phyloP scores from a whole-genome alignment of 371 early-diverging fungal genomes.

The Lichtheimia ornata region DNA sequence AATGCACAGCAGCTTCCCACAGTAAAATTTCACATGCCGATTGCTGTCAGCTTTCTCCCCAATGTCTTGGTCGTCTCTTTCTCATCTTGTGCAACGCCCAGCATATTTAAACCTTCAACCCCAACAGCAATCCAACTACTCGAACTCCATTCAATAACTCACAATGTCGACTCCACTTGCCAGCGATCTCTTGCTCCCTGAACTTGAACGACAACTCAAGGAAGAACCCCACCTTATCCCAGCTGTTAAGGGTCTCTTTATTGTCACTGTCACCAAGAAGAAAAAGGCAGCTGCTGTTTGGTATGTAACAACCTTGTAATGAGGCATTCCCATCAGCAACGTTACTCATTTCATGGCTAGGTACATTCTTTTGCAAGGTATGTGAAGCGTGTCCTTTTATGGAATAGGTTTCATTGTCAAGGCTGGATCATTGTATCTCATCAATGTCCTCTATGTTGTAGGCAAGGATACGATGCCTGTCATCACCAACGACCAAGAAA shows the following conservation, averaged over 20 bases:
- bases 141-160: no score
- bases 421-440: background rate
- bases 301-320: background rate
- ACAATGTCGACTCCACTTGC: constrained; percentile 5
- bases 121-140: no score
- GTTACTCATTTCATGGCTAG: constrained; percentile 9
- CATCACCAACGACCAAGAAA: constrained; percentile 30
- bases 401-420: background rate
- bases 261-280: constrained; percentile 41
- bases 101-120: no score
- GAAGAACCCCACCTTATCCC: constrained; percentile 43
- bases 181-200: constrained; percentile 39
- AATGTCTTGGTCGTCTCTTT: no score
- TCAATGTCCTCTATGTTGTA: constrained; percentile 11
- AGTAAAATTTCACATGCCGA: no score
- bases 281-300: constrained; percentile 20
- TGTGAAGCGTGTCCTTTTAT: constrained; percentile 9
- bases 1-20: no score
- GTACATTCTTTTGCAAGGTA: constrained; percentile 40
- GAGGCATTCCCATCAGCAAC: background rate
- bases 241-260: constrained; percentile 42
- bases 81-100: no score
- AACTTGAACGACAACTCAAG: constrained; percentile 44
- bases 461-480: constrained; percentile 33
- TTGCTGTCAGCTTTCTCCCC: no score